Base-by-base conservation (phyloP, 805 yeast species). In the Ogataea sp. region DNA sequence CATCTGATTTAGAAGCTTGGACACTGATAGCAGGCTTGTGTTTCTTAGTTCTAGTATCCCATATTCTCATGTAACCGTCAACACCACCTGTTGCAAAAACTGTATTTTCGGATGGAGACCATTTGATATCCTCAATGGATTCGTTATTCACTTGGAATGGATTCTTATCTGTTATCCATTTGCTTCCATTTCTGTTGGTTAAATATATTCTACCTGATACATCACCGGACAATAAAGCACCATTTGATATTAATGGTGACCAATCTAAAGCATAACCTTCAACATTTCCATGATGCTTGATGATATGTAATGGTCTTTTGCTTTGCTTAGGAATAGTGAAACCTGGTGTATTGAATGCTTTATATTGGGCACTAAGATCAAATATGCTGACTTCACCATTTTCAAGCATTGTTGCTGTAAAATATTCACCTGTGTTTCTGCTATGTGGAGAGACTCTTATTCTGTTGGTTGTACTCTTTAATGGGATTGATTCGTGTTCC, bases 191-290 rank as follows among this genome's bases (percentile, higher is more conserved):
- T 58, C 95, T 75, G 39, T 75, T 70, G 7, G 97, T 88, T 40
- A 81, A 66, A 60, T 73, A 83, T 31, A 90, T 75, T 53, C 90
- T 71, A 38, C 98, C 98, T 17, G 83, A 66, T 47, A 85, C 68
- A 59, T 93, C 98, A 52, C 98, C 98, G 3, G 94, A 75, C 41
- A 93, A 68, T 45, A 93, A 65, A 1, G 88, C 72, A 18, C 97
- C 97, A 3, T 86, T 75, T 47, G 71, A 72, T 43, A 79, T 74
- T 46, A 83, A 65, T 32, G 97, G 96, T 1, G 95, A 85, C 98
- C 98, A 93, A 61, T 90, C 98, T 34, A 93, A 61, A 14, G 96
- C 98, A 55, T 87, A 93, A 27, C 98, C 97, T 65, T 93, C 98
- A n/a, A 85, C 95, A 48, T 82, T 81, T 20, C 97, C 97, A 58